Evolutionary conservation across 1,139 yeast genomes (phyloP).

Genomic region (Wickerhamomyces sp.): DNA sequence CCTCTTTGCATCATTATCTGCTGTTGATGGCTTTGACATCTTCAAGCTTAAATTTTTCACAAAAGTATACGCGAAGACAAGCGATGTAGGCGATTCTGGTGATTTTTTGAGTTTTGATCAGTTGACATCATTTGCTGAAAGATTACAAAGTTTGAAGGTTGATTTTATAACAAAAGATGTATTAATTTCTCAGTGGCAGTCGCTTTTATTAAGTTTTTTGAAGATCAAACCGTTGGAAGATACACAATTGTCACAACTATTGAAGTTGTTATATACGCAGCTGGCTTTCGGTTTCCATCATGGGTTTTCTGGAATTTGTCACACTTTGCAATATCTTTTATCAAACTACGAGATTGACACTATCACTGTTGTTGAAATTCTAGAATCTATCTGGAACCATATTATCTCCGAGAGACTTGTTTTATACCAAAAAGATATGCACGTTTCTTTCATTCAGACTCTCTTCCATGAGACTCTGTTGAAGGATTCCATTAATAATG

Average conservation of each 20-base stretch:
- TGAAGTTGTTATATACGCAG: slow-evolving; percentile 5
- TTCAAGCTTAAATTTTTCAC: slow-evolving; percentile 28
- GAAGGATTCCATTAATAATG: slow-evolving; percentile 25
- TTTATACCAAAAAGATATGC: slow-evolving; percentile 61
- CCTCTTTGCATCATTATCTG: slow-evolving; percentile 15
- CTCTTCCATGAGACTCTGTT: slow-evolving; percentile 33
- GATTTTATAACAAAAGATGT: slow-evolving; percentile 18
- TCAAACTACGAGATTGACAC: slow-evolving; percentile 15
- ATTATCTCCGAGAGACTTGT: slow-evolving; percentile 58
- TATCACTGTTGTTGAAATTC: slow-evolving; percentile 24
- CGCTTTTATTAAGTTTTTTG: slow-evolving; percentile 8
- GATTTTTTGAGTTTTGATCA: slow-evolving; percentile 9
- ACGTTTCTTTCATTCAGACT: slow-evolving; percentile 46
- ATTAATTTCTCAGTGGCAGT: slow-evolving; percentile 9
- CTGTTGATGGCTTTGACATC: slow-evolving; percentile 14
- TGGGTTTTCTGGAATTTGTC: slow-evolving; percentile 13
- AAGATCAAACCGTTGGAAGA: slow-evolving; percentile 11
- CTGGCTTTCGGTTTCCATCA: slow-evolving; percentile 3
- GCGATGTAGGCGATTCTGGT: slow-evolving; percentile 13
- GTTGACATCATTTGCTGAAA: slow-evolving; percentile 1
- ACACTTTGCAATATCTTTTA: slow-evolving; percentile 23
- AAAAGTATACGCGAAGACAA: slow-evolving; percentile 17
- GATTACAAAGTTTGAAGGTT: not conserved
- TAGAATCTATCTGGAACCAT: slow-evolving; percentile 50
- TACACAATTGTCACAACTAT: slow-evolving; percentile 1